These are phyloP conservation scores for Wickerhamomyces ciferrii DNA, from an alignment of 805 yeast species.

Conservation along the genomic window DNA sequence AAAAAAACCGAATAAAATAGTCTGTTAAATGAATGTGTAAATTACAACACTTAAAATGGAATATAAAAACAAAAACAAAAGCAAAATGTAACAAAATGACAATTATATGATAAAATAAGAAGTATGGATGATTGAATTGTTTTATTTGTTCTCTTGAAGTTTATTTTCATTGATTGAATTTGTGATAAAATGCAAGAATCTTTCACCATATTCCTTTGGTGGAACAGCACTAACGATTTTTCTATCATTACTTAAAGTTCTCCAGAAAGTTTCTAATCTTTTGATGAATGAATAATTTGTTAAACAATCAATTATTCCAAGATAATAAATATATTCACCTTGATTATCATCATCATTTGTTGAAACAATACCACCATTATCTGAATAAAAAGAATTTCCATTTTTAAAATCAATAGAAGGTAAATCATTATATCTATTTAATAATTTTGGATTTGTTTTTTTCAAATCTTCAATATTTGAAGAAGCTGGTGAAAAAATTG, in stretches of 20 bases:
- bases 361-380: slow-evolving; percentile 81
- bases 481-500: slow-evolving; percentile 24
- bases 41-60: neutral
- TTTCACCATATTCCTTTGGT: slow-evolving; percentile 81
- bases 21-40: too few relatives aligned
- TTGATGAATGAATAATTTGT: slow-evolving; percentile 75
- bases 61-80: neutral
- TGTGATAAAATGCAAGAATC: slow-evolving; percentile 72
- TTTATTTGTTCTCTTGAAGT: neutral
- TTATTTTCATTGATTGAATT: slow-evolving; percentile 27
- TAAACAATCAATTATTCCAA: slow-evolving; percentile 92
- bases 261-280: slow-evolving; percentile 79
- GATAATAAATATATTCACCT: slow-evolving; percentile 66
- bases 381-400: slow-evolving; percentile 60
- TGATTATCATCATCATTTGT: slow-evolving; percentile 57
- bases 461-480: slow-evolving; percentile 25
- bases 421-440: slow-evolving; percentile 35
- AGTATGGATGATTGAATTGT: neutral
- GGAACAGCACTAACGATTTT: slow-evolving; percentile 84
- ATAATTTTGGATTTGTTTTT: slow-evolving; percentile 40
- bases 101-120: neutral
- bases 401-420: slow-evolving; percentile 40
- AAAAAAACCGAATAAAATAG: too few relatives aligned
- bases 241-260: slow-evolving; percentile 65
- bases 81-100: neutral